Conservation (phyloP, 495 filamentous ascomycete genomes). For the Extremus antarcticus region DNA sequence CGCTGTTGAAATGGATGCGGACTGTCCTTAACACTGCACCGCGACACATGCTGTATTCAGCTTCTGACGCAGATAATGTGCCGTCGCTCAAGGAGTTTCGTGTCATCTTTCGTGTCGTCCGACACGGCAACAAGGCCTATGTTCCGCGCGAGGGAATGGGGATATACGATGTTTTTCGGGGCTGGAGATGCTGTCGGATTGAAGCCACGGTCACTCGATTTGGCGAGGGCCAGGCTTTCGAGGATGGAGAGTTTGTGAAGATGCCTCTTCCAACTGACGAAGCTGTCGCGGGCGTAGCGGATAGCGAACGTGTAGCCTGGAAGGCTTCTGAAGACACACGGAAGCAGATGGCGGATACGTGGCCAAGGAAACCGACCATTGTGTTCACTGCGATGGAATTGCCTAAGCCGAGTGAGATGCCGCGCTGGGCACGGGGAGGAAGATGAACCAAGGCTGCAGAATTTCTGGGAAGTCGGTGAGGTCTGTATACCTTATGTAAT, state of each 20-base stretch:
- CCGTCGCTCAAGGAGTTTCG: not conserved
- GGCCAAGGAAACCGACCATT: not conserved
- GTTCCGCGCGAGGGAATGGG: not conserved
- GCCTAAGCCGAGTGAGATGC: not conserved
- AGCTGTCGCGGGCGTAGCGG: not conserved
- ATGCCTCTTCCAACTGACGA: not conserved
- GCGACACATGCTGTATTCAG: not conserved
- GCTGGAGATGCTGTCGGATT: not conserved
- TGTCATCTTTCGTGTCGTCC: not conserved
- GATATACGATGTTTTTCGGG: not conserved
- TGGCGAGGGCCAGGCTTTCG: no score
- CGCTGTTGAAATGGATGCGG: not conserved
- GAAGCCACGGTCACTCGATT: no score
- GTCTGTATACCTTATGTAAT: no score
- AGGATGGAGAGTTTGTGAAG: not conserved
- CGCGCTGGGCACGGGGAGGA: not conserved
- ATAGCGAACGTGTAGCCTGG: not conserved
- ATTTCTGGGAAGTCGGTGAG: no score
- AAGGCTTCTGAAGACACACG: not conserved
- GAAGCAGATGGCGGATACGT: not conserved
- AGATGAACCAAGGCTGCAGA: not conserved
- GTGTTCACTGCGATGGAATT: not conserved
- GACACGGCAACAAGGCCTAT: not conserved
- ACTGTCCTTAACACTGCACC: not conserved
- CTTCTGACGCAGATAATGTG: not conserved